phyloP scores from a whole-genome alignment of 768 basidiomycete genomes.

The Russula vinacea region DNA sequence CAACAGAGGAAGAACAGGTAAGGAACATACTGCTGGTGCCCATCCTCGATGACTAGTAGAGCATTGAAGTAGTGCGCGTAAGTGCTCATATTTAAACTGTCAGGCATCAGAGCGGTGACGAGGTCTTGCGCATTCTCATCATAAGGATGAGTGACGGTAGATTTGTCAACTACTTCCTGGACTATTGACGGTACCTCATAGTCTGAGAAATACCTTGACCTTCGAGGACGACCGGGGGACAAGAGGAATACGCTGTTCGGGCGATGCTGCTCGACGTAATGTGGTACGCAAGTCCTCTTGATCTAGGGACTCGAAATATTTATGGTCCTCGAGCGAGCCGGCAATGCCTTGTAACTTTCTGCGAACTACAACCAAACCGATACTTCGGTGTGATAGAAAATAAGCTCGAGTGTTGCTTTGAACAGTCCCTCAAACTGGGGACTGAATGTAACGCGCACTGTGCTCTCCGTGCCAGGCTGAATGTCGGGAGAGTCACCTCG shows the following conservation, averaged over 20 bases:
- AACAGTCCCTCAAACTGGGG: conserved; percentile 21
- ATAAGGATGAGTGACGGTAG: not conserved
- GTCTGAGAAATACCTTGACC: conserved; percentile 5
- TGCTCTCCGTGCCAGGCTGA: conserved; percentile 7
- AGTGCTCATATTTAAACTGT: conserved; percentile 7
- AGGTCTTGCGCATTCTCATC: conserved; percentile 1
- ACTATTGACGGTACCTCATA: conserved; percentile 16
- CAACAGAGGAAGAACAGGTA: not conserved
- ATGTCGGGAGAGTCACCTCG: not conserved
- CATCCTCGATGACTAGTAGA: conserved; percentile 31
- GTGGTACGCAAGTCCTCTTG: not conserved
- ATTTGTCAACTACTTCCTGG: conserved; percentile 1
- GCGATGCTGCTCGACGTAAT: not conserved
- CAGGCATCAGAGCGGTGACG: not conserved
- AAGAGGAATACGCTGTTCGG: not conserved
- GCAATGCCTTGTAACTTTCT: conserved; percentile 14
- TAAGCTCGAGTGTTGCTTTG: conserved; percentile 14
- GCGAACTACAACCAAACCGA: conserved; percentile 1
- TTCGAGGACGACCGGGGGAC: not conserved
- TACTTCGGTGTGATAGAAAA: conserved; percentile 13
- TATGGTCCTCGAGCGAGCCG: conserved; percentile 16
- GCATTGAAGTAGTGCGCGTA: conserved; percentile 17
- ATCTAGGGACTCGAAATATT: not conserved
- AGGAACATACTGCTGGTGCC: conserved; percentile 50
- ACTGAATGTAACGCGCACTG: conserved; percentile 14